Base-by-base conservation (phyloP, 768 basidiomycete species). In the Hysterangium stoloniferum region DNA sequence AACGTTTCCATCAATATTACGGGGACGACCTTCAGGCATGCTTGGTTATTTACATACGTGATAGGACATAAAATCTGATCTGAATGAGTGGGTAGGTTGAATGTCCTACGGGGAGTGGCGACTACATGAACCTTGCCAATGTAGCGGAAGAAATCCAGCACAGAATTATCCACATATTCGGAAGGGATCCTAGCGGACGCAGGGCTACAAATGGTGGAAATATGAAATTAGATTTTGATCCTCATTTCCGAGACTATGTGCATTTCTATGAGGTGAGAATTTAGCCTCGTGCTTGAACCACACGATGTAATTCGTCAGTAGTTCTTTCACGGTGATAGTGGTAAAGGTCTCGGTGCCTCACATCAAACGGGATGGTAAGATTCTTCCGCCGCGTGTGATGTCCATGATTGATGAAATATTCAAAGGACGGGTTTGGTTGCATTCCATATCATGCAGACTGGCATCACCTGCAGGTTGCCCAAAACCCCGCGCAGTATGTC, bases 141-240 rank as follows among this genome's bases (percentile, higher is more conserved):
- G 92, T 95, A 17, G 92, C 96, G 4, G 95, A 97, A 61, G 96
- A 99, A 66, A 93, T 99, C 50, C 96, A 98, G 66, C 95, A 98
- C 62, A 84, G 96, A n/a, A 82, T 98, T 55, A 99, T 98, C 50
- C 93, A 98, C 65, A 92, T 99, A 59, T 99, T 99, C 61, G 84
- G 89, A n/a, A 81, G 93, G 24, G 95, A 99, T 62, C 65, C 78
- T 55, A 77, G 89, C 53, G 93, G 94, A 8, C 76, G 79, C 54
- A 75, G 96, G 34, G 93, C 96, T 0, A 86, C 85, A 15, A 98
- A 99, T 61, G 96, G 94, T 17, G 91, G 91, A 6, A 86, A 86
- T 60, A 72, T 78, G 31, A 87, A 83, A 64, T 69, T 99, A 56
- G 89, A 99, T 65, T 73, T 77, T 52, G 96, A 99, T 64, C 91